Evolutionary conservation across 2,329 filamentous ascomycete genomes (phyloP).

Genomic region (Ascomycota sp.): DNA sequence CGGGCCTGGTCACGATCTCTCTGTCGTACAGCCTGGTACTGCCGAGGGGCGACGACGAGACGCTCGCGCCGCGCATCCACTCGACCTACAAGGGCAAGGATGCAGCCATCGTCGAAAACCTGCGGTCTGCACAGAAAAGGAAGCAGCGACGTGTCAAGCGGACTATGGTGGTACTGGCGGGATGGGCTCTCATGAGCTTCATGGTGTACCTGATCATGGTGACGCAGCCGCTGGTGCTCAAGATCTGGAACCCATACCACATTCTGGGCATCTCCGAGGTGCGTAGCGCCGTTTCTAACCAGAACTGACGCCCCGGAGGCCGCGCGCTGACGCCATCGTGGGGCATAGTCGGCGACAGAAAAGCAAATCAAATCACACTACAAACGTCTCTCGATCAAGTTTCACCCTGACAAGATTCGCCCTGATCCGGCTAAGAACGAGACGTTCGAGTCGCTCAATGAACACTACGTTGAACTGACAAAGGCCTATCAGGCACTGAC

Average conservation of each 20-base stretch:
- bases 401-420: conserved; percentile 82
- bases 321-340: background rate
- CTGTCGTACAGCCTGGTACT: conserved; percentile 76
- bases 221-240: conserved; percentile 48
- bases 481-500: conserved; percentile 97
- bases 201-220: conserved; percentile 84
- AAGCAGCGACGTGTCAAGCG: conserved; percentile 80
- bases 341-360: conserved; percentile 50
- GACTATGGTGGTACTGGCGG: conserved; percentile 50
- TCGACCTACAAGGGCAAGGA: conserved; percentile 65
- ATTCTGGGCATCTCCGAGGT: conserved; percentile 75
- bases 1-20: conserved; percentile 70
- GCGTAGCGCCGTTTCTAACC: conserved; percentile 3
- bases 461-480: conserved; percentile 80
- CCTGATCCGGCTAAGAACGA: conserved; percentile 76
- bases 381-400: conserved; percentile 64
- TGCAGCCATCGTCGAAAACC: conserved; percentile 61
- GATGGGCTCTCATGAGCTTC: conserved; percentile 68
- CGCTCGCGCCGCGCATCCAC: conserved; percentile 63
- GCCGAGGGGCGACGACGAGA: conserved; percentile 55
- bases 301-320: too few species aligned
- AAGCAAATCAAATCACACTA: conserved; percentile 86
- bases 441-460: conserved; percentile 65
- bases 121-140: conserved; percentile 73
- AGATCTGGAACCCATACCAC: conserved; percentile 94